Base-by-base conservation (phyloP, 140 eudicot genomes). In the Erigeron philadelphicus region DNA sequence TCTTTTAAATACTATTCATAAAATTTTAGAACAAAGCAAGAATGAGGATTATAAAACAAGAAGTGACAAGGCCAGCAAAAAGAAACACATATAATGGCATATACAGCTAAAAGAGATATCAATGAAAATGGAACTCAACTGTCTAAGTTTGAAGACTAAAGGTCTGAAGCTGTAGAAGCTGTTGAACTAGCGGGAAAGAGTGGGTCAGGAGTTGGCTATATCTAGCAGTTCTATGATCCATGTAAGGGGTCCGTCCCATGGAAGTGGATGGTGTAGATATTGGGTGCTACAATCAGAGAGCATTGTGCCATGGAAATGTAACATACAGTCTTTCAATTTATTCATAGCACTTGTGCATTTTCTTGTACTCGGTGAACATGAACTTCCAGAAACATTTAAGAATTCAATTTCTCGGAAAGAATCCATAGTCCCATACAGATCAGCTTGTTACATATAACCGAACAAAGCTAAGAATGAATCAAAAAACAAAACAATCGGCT, bases 201-300 rank as follows among this genome's bases (percentile, higher is more conserved):
- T 72, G 97, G 97, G 59, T 90, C 95, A 6, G 97, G 97, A n/a
- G 81, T 90, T 7, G 86, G 84, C 21, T 55, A 87, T 67, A 78
- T 90, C n/a, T 92, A 84, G 48, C 73, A 92, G 63, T 90, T 87
- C 61, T 90, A 90, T 6, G 95, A 90, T 74, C 95, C 97, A 1
- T 57, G 80, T 35, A 83, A 46, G 13, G 97, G 95, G 44, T 77
- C 73, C 15, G 54, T 87, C 16, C 73, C 15, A 52, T 87, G 19
- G 68, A 83, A 3, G 73, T 87, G 44, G 97, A 90, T 11, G 77
- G 71, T 12, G 60, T 60, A 16, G 92, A 90, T 66, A 64, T 87
- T 66, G 83, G 62, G 64, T 68, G 54, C 55, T 90, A 90, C 81
- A 90, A 90, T 58, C 57, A 87, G 67, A 73, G 86, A 74, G 61